Percentiles rank a stretch among this genome's conserved stretches.
These are phyloP conservation scores for Xylariaceae sp. DNA, from an alignment of 2,329 filamentous ascomycete genomes.

Conservation along the genomic window DNA sequence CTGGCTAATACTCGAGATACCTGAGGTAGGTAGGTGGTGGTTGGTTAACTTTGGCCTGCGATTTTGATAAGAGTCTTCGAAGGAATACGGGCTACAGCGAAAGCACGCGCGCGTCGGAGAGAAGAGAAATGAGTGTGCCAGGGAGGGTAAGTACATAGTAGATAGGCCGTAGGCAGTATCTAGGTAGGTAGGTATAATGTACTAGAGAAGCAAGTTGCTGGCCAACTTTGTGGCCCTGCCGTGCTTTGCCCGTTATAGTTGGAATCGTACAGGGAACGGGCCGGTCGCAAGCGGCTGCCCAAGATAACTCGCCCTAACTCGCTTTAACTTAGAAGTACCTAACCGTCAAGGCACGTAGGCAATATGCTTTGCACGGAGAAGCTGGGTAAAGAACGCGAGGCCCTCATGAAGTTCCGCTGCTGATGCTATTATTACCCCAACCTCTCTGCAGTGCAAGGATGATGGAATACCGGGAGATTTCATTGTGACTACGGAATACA, in stretches of 20 bases:
- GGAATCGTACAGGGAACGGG: constrained; percentile 17
- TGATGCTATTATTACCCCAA: neutral
- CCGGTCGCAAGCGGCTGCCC: constrained; percentile 16
- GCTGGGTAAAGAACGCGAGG: neutral
- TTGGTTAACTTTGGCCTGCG: too few relatives aligned
- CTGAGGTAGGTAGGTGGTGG: too few relatives aligned
- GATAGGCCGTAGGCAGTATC: too few relatives aligned
- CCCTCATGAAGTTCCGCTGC: neutral
- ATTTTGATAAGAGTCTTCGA: neutral
- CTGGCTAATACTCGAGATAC: neutral
- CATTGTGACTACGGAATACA: neutral
- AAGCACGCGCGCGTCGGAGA: constrained; percentile 4
- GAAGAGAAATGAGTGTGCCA: neutral
- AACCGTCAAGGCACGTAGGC: too few relatives aligned
- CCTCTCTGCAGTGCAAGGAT: neutral
- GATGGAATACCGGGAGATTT: neutral
- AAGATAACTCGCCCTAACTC: too few relatives aligned
- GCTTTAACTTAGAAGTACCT: too few relatives aligned
- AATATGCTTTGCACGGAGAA: neutral
- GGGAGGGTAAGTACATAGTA: too few relatives aligned
- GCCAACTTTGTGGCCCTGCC: neutral
- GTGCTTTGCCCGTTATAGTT: constrained; percentile 9
- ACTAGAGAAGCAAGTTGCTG: neutral
- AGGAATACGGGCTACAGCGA: constrained; percentile 1
- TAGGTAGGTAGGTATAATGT: neutral